Conservation (phyloP, 345 rosid genomes). For the Kernera saxatilis region DNA sequence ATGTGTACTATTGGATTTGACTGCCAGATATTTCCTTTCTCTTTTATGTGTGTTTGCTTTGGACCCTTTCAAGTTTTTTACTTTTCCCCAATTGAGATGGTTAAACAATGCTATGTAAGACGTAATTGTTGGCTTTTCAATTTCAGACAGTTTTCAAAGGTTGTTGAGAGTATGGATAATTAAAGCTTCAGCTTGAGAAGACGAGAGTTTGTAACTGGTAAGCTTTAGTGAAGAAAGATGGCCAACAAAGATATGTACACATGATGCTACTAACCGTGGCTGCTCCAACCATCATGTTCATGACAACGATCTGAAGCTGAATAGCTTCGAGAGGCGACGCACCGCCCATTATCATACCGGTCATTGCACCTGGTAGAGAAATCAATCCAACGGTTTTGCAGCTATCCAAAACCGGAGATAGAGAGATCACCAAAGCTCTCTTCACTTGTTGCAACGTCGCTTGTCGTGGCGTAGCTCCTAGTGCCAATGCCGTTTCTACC, state of each 20-base stretch:
- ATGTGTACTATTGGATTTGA: constrained; percentile 11
- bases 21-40: not conserved
- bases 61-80: not conserved
- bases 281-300: constrained; percentile 89
- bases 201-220: constrained; percentile 65
- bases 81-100: not conserved
- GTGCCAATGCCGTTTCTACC: constrained; percentile 92
- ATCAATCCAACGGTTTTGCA: constrained; percentile 94
- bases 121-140: not conserved
- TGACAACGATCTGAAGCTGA: constrained; percentile 92
- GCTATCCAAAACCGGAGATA: constrained; percentile 83
- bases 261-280: constrained; percentile 73
- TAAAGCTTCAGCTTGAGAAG: constrained; percentile 39
- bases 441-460: constrained; percentile 69
- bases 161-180: not conserved
- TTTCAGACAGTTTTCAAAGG: not conserved
- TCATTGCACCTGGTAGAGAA: constrained; percentile 87
- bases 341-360: constrained; percentile 96
- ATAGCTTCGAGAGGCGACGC: constrained; percentile 87
- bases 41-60: constrained; percentile 5
- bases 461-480: constrained; percentile 83
- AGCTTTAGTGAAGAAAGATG: constrained; percentile 79
- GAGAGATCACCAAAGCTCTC: constrained; percentile 69
- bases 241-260: constrained; percentile 87
- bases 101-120: not conserved